These are phyloP conservation scores for Neotropicomus parvogracilis DNA, from an alignment of 1,284 basidiomycete genomes.

Conservation along the genomic window DNA sequence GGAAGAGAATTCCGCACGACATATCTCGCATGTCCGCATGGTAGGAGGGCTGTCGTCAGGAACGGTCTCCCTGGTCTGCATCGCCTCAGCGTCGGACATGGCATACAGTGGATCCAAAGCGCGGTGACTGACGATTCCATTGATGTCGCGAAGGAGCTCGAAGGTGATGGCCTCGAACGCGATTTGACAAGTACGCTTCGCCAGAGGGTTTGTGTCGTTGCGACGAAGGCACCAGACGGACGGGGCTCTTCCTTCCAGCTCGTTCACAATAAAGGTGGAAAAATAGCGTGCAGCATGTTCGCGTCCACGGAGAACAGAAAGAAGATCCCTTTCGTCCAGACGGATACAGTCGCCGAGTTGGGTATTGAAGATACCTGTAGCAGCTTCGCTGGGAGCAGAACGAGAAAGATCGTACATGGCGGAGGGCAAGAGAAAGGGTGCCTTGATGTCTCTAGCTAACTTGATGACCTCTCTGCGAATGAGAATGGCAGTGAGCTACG, in stretches of 20 bases:
- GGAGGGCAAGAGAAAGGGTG: constrained; percentile 41
- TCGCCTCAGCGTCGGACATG: constrained; percentile 58
- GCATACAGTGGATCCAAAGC: constrained; percentile 67
- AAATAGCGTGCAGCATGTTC: constrained; percentile 68
- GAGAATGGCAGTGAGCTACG: constrained; percentile 21
- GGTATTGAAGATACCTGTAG: constrained; percentile 32
- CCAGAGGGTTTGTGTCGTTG: constrained; percentile 41
- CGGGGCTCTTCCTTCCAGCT: constrained; percentile 59
- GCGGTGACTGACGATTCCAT: constrained; percentile 61
- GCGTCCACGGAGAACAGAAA: constrained; percentile 58
- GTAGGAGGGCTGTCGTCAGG: constrained; percentile 40
- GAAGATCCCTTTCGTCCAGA: constrained; percentile 52
- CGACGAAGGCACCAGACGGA: constrained; percentile 48
- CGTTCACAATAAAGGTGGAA: constrained; percentile 68
- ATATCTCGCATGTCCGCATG: constrained; percentile 61
- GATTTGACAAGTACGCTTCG: constrained; percentile 55
- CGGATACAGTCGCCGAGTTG: constrained; percentile 24
- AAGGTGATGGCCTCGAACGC: constrained; percentile 70
- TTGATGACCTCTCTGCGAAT: constrained; percentile 41
- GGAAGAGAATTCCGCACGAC: constrained; percentile 54
- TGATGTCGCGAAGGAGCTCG: constrained; percentile 65
- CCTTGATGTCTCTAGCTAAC: constrained; percentile 40
- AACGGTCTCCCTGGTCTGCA: constrained; percentile 54
- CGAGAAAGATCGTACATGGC: constrained; percentile 55
- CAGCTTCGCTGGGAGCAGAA: constrained; percentile 41